Base-by-base conservation (phyloP, 2,329 filamentous ascomycete species). In the Thyridium curvatum region DNA sequence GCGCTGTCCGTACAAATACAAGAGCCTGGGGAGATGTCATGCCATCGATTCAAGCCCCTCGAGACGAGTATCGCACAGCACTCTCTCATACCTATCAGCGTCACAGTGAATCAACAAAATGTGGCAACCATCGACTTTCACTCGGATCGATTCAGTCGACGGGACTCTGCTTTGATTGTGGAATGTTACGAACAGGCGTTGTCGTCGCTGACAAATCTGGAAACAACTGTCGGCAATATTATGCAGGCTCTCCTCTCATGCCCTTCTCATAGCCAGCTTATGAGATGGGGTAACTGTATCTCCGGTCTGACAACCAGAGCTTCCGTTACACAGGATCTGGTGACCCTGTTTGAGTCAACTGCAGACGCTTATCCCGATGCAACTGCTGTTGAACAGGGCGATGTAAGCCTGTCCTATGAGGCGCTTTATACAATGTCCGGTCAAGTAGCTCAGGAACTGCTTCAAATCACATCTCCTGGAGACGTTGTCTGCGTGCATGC, bases 401-500 rank as follows among this genome's bases (percentile, higher is more conserved):
- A 34, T 14, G 8, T 5, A 14, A 17, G 8, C 4, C 8, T 34
- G 8, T 9, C 32, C 6, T 34, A 34, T 13, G 32, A 8, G 6
- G 32, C 8, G 16, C 32, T 34, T 7, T 7, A 34, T 12, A 7
- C 4, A 17, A 18, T 8, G 7, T 17, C 32, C 8, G 32, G 8
- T 17, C 12, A 5, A 13, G 17, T 34, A 8, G n/a, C 13, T 16
- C 13, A 32, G 8, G 7, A 8, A 16, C 30, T 32, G 12, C 12
- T 13, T n/a, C 30, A n/a, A 16, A 5, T 5, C 5, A 8, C 12
- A 5, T n/a, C 13, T 13, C 7, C 15, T 26, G 26, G 9, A 10
- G 56, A 62, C 4, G 46, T 58, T 12, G 57, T 65, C 1, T 52
- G 50, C 32, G 52, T 64, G 4, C 45, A 58, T 35, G 51, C 58